Evolutionary conservation across 1,284 basidiomycete species (phyloP), one percentile per base, ranked within the genome.

Genomic region (Caloboletus inedulis): DNA sequence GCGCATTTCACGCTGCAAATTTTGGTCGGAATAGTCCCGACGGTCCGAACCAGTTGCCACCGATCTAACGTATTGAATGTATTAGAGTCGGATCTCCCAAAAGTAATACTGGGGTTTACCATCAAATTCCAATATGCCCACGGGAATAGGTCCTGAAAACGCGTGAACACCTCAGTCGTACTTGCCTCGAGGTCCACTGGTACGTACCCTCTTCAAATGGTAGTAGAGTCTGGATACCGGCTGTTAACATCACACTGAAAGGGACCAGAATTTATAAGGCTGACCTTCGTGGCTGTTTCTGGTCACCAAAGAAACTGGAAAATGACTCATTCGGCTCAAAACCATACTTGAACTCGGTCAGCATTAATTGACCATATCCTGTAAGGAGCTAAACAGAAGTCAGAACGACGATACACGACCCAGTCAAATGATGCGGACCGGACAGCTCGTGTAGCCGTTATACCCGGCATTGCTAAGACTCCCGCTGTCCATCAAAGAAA

Each of bases 321-420:
- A 97, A 97, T 0, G 90, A 84, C 75, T 98, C 96, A 60, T 93
- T 88, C 5, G 93, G 91, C 66, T 85, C 80, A 7, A 84, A 72
- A 29, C 89, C 93, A 70, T 98, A 98, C 69, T 85, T 87, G 74
- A 90, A 90, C 73, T 98, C 96, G 33, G 92, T 89, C 53, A 97
- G 77, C 79, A 98, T 83, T 51, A 98, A 77, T 73, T 94, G 80
- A 47, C 87, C 87, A 64, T 93, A 92, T 35, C 89, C 89, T 41
- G 90, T 93, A 51, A 94, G 72, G 13, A 92, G 75, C 89, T 91
- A 56, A 43, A 59, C 56, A 59, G 53, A 53, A 60, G 34, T 60
- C 45, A 52, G 45, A 42, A 53, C 31, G 47, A 39, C 19, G 43
- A 23, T 51, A 35, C 39, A 36, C 25, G 47, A 9, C 21, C 27